phyloP scores from a whole-genome alignment of 805 yeast species.

The Candida pini region DNA sequence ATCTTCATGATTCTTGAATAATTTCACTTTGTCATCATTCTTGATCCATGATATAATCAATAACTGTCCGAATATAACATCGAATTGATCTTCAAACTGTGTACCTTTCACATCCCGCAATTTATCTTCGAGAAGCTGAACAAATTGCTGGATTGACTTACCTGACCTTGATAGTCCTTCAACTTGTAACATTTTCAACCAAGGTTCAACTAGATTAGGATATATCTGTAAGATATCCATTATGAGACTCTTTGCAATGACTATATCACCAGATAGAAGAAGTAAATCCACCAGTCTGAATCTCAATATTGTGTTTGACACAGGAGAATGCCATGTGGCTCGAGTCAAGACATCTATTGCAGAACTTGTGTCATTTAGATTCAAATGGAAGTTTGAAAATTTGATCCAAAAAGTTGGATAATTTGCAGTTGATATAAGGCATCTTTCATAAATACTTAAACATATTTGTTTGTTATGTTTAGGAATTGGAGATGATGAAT shows the following conservation, averaged over 20 bases:
- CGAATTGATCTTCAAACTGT: slow-evolving; percentile 26
- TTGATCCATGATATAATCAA: slow-evolving; percentile 22
- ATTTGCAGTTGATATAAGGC: slow-evolving; percentile 39
- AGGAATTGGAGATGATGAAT: slow-evolving; percentile 13
- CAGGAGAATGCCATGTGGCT: slow-evolving; percentile 27
- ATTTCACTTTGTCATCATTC: slow-evolving; percentile 11
- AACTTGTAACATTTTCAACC: slow-evolving; percentile 37
- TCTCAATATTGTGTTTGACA: slow-evolving; percentile 28
- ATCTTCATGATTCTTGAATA: slow-evolving; percentile 24
- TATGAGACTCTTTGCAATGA: slow-evolving; percentile 33
- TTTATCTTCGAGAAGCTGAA: slow-evolving; percentile 26
- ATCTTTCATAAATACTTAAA: slow-evolving; percentile 40
- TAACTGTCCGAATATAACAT: slow-evolving; percentile 32
- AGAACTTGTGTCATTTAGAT: slow-evolving; percentile 20
- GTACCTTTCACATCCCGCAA: slow-evolving; percentile 19
- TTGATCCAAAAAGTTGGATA: slow-evolving; percentile 46
- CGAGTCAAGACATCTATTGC: slow-evolving; percentile 36
- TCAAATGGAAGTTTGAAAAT: slow-evolving; percentile 38
- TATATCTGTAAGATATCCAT: slow-evolving; percentile 19
- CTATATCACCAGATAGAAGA: slow-evolving; percentile 30
- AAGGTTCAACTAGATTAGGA: slow-evolving; percentile 33
- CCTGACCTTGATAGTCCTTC: slow-evolving; percentile 31
- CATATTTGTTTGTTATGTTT: slow-evolving; percentile 21
- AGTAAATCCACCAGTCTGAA: slow-evolving; percentile 41
- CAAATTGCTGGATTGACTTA: slow-evolving; percentile 13